Percentiles rank a stretch among this genome's conserved stretches.
Conservation (phyloP, 2,329 filamentous ascomycete species). For the Pseudogymnoascus sp. region DNA sequence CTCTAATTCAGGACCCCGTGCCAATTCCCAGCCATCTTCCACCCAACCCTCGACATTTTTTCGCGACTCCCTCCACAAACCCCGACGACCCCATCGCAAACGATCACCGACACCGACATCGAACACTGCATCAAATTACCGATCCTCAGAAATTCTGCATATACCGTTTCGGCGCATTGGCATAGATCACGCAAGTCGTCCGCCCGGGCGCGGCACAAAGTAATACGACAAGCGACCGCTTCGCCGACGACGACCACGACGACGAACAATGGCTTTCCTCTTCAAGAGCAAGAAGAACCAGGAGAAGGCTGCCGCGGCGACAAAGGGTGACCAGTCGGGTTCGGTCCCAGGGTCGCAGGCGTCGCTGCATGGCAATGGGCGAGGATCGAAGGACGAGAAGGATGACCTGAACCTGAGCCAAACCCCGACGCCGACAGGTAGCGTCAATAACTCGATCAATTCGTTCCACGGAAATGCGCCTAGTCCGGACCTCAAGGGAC, state of each 20-base stretch:
- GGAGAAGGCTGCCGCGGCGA: slow-evolving; percentile 44
- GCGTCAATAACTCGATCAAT: slow-evolving; percentile 47
- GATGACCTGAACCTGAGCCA: slow-evolving; percentile 40
- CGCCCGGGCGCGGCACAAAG: slow-evolving; percentile 18
- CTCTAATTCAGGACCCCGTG: slow-evolving; percentile 4
- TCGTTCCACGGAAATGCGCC: slow-evolving; percentile 46
- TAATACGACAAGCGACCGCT: slow-evolving; percentile 23
- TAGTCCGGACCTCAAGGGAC: slow-evolving; percentile 37
- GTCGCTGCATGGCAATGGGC: slow-evolving; percentile 41
- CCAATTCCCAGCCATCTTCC: slow-evolving; percentile 7
- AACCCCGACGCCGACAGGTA: slow-evolving; percentile 59
- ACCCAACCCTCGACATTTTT: slow-evolving; percentile 7
- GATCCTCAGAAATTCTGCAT: too few relatives aligned
- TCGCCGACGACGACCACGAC: slow-evolving; percentile 21
- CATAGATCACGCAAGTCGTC: slow-evolving; percentile 20
- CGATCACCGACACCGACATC: not conserved
- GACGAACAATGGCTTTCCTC: slow-evolving; percentile 62
- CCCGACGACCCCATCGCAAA: not conserved
- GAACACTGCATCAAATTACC: not conserved
- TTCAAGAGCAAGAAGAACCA: slow-evolving; percentile 77
- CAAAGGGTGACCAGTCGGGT: slow-evolving; percentile 16
- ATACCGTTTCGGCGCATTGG: slow-evolving; percentile 14
- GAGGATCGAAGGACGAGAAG: slow-evolving; percentile 44
- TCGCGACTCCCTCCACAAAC: not conserved
- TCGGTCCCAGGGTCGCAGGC: slow-evolving; percentile 31